Evolutionary conservation across 1,284 basidiomycete species (phyloP).

Genomic region (Apiotrichum montevideense): DNA sequence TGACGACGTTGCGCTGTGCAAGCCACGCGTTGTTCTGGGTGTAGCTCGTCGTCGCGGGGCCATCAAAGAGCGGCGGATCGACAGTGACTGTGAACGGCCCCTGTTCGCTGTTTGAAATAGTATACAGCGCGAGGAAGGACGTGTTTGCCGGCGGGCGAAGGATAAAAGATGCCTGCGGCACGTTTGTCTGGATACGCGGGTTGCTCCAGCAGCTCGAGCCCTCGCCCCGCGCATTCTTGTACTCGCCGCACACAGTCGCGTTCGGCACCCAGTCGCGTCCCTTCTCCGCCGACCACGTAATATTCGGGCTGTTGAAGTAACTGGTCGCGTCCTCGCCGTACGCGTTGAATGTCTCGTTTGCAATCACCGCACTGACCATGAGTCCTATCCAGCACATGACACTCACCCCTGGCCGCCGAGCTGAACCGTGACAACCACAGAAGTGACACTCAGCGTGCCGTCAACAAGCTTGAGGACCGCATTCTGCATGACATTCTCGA

Average conservation of each 20-base stretch:
- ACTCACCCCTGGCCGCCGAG: background rate
- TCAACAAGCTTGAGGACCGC: background rate
- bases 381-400: background rate
- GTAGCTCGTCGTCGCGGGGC: background rate
- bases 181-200: background rate
- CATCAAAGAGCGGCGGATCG: background rate
- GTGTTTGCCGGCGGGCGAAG: conserved; percentile 1
- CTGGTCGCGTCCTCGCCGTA: background rate
- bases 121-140: background rate
- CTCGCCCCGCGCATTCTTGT: background rate
- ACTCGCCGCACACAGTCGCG: background rate
- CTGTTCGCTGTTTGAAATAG: background rate
- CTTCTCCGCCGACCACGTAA: background rate
- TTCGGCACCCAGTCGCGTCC: background rate
- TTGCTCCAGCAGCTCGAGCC: background rate
- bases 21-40: background rate
- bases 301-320: background rate
- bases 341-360: background rate
- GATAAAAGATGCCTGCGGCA: background rate
- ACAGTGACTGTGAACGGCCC: background rate
- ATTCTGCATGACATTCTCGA: background rate
- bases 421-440: background rate
- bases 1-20: background rate
- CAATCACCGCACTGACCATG: background rate
- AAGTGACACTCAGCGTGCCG: background rate